These are phyloP conservation scores for Heritiera littoralis DNA, from an alignment of 345 rosid species.

Conservation along the genomic window DNA sequence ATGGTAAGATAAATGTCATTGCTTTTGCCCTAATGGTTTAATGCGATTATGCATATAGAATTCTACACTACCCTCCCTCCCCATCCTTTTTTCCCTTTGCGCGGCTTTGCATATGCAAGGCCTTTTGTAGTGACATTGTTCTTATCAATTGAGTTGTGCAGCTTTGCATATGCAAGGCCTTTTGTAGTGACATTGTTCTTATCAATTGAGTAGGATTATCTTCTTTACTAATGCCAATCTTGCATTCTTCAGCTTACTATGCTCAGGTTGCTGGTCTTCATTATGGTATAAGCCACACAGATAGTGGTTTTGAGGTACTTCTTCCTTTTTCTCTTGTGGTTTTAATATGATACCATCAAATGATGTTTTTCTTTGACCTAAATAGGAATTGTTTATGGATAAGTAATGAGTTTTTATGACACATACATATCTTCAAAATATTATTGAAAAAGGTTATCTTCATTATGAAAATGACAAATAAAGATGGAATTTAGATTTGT, in stretches of 20 bases:
- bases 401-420: background rate
- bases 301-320: conserved; percentile 76
- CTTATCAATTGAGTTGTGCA: background rate
- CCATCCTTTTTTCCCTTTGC: background rate
- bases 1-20: conserved; percentile 50
- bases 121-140: background rate
- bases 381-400: background rate
- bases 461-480: background rate
- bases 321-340: background rate
- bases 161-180: too few species aligned
- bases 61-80: background rate
- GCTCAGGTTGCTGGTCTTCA: conserved; percentile 90
- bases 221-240: conserved; percentile 17
- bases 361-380: background rate
- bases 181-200: too few species aligned
- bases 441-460: background rate
- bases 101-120: background rate
- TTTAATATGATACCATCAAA: background rate
- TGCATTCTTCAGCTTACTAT: conserved; percentile 71
- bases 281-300: conserved; percentile 52
- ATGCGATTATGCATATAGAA: background rate
- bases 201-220: background rate
- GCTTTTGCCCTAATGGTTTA: background rate
- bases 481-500: background rate
- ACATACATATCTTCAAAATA: background rate